phyloP scores from a whole-genome alignment of 2,329 filamentous ascomycete species.

The Diaporthe citrichinensis region DNA sequence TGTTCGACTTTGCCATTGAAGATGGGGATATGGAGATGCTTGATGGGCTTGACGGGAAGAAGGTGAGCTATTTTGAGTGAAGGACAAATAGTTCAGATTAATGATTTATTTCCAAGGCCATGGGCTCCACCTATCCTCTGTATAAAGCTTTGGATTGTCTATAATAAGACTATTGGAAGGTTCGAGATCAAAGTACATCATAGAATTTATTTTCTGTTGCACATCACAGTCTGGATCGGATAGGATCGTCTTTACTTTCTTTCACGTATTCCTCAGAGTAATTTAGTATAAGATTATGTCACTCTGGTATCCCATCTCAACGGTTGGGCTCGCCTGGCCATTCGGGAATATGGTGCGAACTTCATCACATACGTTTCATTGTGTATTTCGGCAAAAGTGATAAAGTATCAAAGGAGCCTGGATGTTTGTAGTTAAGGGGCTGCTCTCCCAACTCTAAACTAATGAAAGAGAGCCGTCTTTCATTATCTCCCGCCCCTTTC shows the following conservation, averaged over 20 bases:
- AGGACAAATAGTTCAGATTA: background rate
- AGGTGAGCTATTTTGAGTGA: slow-evolving; percentile 4
- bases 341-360: background rate
- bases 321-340: too few species aligned
- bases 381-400: background rate
- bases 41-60: slow-evolving; percentile 17
- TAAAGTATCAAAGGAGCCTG: too few species aligned
- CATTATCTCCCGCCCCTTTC: background rate
- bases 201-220: too few species aligned
- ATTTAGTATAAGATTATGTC: too few species aligned
- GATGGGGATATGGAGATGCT: slow-evolving; percentile 67
- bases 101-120: background rate
- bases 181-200: too few species aligned
- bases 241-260: too few species aligned
- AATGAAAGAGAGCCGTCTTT: background rate
- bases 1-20: slow-evolving; percentile 72
- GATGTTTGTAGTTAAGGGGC: background rate
- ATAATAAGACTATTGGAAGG: too few species aligned
- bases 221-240: too few species aligned
- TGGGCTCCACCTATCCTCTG: too few species aligned
- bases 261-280: too few species aligned
- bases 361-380: background rate
- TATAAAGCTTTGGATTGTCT: too few species aligned
- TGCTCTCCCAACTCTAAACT: background rate
- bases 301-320: too few species aligned